Conservation (phyloP, 306 rosid species). For the Lotus japonicus region DNA sequence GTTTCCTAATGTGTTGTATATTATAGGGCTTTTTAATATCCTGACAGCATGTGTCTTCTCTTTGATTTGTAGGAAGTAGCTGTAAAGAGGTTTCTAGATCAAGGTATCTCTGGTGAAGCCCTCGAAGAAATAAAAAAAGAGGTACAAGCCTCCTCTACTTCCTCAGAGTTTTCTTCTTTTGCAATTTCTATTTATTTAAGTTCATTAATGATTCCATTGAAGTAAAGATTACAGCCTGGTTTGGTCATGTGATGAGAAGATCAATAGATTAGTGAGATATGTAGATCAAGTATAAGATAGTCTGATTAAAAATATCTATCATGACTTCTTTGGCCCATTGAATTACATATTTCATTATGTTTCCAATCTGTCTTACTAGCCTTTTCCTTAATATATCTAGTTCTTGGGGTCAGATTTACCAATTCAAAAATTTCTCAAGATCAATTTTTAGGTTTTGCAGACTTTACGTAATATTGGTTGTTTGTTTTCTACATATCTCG, state of each 20-base stretch:
- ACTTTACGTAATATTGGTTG: no score
- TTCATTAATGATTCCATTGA: conserved; percentile 10
- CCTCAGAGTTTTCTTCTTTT: conserved; percentile 2
- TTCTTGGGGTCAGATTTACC: not conserved
- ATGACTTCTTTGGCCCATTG: not conserved
- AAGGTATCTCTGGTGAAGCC: conserved; percentile 70
- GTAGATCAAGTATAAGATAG: conserved; percentile 2
- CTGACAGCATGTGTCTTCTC: conserved; percentile 14
- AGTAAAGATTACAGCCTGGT: not conserved
- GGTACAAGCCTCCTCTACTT: conserved; percentile 43
- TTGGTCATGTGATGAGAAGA: not conserved
- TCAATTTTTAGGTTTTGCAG: not conserved
- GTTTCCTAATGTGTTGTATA: conserved; percentile 12
- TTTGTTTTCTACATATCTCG: not conserved
- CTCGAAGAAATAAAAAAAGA: conserved; percentile 95
- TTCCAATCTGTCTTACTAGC: not conserved
- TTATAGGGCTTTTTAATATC: not conserved
- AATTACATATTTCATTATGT: not conserved
- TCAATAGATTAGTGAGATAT: not conserved
- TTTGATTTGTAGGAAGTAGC: conserved; percentile 77
- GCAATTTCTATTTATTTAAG: conserved; percentile 3
- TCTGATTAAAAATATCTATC: not conserved
- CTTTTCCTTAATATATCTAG: not conserved
- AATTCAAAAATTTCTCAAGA: not conserved
- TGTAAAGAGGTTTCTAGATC: conserved; percentile 88